Conservation (phyloP, 2,329 filamentous ascomycete genomes). For the Pseudogymnoascus sp. region DNA sequence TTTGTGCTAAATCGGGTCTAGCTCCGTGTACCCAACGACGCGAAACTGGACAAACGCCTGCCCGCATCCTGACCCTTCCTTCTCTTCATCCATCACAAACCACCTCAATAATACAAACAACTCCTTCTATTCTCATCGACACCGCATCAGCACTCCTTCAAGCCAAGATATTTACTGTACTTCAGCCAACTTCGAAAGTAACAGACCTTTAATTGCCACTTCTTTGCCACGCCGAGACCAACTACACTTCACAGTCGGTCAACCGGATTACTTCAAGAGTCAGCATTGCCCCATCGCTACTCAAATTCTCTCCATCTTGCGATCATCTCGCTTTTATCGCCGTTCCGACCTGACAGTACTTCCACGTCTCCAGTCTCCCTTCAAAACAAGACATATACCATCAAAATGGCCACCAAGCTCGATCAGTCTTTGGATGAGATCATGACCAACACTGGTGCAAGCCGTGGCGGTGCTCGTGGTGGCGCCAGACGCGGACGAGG, state of each 20-base stretch:
- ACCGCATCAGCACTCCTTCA: slow-evolving; percentile 5
- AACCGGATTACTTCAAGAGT: slow-evolving; percentile 23
- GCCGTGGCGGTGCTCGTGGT: slow-evolving; percentile 17
- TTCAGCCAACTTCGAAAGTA: slow-evolving; percentile 11
- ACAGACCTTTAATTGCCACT: slow-evolving; percentile 23
- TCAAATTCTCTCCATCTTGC: slow-evolving; percentile 21
- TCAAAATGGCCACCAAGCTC: slow-evolving; percentile 86
- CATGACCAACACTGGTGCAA: slow-evolving; percentile 54
- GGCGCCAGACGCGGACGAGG: slow-evolving; percentile 37
- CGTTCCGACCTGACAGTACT: slow-evolving; percentile 28
- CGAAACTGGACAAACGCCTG: slow-evolving; percentile 7
- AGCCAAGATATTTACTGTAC: slow-evolving; percentile 6
- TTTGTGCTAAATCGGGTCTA: not conserved
- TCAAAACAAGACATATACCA: slow-evolving; percentile 16
- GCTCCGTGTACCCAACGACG: slow-evolving; percentile 2
- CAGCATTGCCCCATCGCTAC: slow-evolving; percentile 23
- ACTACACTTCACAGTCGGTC: slow-evolving; percentile 21
- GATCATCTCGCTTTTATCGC: slow-evolving; percentile 21
- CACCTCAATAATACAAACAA: slow-evolving; percentile 10
- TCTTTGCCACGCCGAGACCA: slow-evolving; percentile 22
- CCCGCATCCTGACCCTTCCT: slow-evolving; percentile 10
- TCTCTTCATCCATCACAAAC: slow-evolving; percentile 12
- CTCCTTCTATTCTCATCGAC: slow-evolving; percentile 7
- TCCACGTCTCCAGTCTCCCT: slow-evolving; percentile 20
- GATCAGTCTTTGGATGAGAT: slow-evolving; percentile 98